phyloP scores from a whole-genome alignment of 2,329 filamentous ascomycete genomes.

The Purpureocillium lavendulum region DNA sequence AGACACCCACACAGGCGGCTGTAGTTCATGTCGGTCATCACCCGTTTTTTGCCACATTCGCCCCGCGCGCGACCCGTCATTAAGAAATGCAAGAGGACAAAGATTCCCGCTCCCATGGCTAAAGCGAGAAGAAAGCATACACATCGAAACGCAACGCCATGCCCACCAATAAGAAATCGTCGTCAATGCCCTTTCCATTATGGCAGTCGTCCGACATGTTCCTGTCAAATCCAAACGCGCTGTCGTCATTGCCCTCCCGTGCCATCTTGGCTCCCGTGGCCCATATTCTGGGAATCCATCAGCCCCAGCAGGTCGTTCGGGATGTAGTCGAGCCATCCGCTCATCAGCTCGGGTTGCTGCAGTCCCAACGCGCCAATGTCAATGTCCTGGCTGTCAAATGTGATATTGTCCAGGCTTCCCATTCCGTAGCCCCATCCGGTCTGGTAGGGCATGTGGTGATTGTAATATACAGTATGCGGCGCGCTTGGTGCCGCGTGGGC shows the following conservation, averaged over 20 bases:
- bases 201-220: no score
- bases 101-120: neutral
- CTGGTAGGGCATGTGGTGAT: constrained; percentile 17
- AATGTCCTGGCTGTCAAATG: constrained; percentile 70
- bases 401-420: constrained; percentile 44
- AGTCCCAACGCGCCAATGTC: constrained; percentile 60
- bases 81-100: neutral
- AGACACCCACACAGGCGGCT: no score
- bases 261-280: constrained; percentile 11
- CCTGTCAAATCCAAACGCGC: no score
- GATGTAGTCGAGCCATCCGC: constrained; percentile 64
- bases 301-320: constrained; percentile 56
- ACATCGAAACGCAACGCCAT: neutral
- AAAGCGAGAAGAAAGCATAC: no score
- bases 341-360: constrained; percentile 55
- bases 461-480: constrained; percentile 16
- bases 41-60: no score
- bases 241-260: neutral
- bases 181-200: neutral
- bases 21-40: no score
- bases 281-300: constrained; percentile 32
- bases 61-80: neutral
- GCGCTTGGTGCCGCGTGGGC: neutral
- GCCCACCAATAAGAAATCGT: neutral
- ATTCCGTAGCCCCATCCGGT: constrained; percentile 21